phyloP scores from a whole-genome alignment of 176 grass and related monocot species.

The Thalia dealbata region DNA sequence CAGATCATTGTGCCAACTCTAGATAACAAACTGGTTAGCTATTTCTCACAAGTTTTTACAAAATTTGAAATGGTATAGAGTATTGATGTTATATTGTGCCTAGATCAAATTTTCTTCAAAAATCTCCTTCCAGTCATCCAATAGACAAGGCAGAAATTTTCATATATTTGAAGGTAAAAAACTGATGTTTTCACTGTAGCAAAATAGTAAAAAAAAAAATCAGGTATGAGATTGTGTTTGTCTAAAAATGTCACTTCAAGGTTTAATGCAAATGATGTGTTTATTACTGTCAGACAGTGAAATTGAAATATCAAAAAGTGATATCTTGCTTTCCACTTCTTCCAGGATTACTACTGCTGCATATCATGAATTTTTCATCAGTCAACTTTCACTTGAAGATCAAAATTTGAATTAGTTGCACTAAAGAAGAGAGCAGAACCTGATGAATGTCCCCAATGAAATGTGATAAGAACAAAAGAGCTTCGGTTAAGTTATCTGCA shows the following conservation, averaged over 20 bases:
- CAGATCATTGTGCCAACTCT: neutral
- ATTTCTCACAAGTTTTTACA: neutral
- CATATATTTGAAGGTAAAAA: neutral
- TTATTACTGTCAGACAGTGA: neutral
- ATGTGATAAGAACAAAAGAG: constrained; percentile 16
- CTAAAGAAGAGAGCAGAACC: constrained; percentile 1
- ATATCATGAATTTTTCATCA: neutral
- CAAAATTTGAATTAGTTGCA: neutral
- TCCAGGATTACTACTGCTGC: neutral
- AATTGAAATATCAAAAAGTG: neutral
- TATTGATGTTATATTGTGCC: neutral
- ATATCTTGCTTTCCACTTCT: neutral
- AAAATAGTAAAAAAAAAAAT: neutral
- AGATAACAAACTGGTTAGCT: neutral
- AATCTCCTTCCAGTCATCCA: neutral
- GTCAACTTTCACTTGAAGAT: neutral
- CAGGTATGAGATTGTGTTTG: neutral
- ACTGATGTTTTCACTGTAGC: neutral
- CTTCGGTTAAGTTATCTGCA: constrained; percentile 16
- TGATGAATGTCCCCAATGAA: constrained; percentile 14
- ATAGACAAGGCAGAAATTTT: neutral
- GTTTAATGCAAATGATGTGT: neutral
- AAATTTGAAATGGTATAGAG: neutral
- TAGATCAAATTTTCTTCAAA: neutral
- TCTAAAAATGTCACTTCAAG: neutral